Conservation (phyloP, 208 protist species). For the Porcisia hertigi region DNA sequence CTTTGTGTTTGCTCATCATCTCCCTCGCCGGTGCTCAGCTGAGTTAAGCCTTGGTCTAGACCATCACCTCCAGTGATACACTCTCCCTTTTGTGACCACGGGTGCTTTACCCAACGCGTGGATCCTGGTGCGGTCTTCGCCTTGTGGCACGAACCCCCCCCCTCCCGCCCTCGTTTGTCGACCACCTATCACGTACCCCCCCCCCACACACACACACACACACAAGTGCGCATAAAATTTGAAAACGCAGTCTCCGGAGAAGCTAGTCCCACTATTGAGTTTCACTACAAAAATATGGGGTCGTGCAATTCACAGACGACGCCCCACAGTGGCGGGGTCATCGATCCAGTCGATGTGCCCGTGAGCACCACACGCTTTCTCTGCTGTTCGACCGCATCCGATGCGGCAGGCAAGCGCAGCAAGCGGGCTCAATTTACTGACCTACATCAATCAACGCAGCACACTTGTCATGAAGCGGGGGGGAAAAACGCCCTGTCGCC, state of each 20-base stretch:
- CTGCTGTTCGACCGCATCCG: slow-evolving; percentile 6
- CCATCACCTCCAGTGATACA: neutral
- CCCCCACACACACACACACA: neutral
- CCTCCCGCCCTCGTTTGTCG: neutral
- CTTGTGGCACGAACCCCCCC: neutral
- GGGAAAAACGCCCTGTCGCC: neutral
- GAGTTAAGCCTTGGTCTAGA: neutral
- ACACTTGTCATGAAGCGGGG: neutral
- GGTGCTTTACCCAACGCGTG: neutral
- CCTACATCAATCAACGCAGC: neutral
- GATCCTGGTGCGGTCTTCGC: neutral
- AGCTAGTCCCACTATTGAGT: neutral
- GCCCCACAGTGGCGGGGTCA: neutral
- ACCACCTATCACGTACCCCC: neutral
- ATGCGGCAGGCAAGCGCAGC: neutral
- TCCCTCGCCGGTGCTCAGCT: neutral
- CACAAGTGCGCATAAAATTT: neutral
- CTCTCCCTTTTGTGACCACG: neutral
- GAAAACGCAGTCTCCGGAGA: neutral
- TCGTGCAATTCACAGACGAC: neutral
- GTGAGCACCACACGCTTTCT: neutral
- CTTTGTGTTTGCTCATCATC: neutral
- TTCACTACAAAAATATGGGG: neutral
- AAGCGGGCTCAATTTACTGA: neutral
- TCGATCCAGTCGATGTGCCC: neutral